phyloP scores from a whole-genome alignment of 495 filamentous ascomycete species.

The Penicillium steckii region DNA sequence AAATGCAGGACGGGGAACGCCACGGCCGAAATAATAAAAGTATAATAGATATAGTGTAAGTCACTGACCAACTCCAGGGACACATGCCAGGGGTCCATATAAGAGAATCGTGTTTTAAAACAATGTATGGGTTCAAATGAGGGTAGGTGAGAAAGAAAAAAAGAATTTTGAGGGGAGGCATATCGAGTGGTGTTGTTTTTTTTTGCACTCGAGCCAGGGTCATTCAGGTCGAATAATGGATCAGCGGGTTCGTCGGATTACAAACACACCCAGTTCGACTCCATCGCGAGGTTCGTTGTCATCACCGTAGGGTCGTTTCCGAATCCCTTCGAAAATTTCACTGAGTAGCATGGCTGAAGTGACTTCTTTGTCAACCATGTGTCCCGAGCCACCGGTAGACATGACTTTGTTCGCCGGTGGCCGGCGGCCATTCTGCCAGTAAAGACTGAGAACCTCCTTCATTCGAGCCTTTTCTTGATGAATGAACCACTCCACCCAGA shows the following conservation, averaged over 20 bases:
- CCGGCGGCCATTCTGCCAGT: conserved; percentile 53
- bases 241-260: conserved; percentile 53
- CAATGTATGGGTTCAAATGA: conserved; percentile 13
- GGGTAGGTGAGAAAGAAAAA: conserved; percentile 14
- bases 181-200: too few species aligned
- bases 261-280: conserved; percentile 63
- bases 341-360: conserved; percentile 56
- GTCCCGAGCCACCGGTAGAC: conserved; percentile 31
- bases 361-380: conserved; percentile 41
- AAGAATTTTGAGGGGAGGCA: conserved; percentile 3
- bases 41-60: not conserved
- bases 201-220: too few species aligned
- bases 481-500: conserved; percentile 71
- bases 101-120: conserved; percentile 23
- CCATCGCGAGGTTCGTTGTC: conserved; percentile 45
- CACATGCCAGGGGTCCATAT: conserved; percentile 19
- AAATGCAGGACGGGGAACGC: conserved; percentile 18
- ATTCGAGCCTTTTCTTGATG: conserved; percentile 70
- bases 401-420: conserved; percentile 36
- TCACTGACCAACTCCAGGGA: conserved; percentile 21
- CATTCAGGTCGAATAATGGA: not conserved
- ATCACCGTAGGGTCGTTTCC: conserved; percentile 44
- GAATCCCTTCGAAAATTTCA: conserved; percentile 64
- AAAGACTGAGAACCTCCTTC: conserved; percentile 56
- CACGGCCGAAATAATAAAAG: conserved; percentile 16